These are phyloP conservation scores for Ustilago vetiveriae DNA, from an alignment of 1,284 basidiomycete genomes.

Conservation along the genomic window DNA sequence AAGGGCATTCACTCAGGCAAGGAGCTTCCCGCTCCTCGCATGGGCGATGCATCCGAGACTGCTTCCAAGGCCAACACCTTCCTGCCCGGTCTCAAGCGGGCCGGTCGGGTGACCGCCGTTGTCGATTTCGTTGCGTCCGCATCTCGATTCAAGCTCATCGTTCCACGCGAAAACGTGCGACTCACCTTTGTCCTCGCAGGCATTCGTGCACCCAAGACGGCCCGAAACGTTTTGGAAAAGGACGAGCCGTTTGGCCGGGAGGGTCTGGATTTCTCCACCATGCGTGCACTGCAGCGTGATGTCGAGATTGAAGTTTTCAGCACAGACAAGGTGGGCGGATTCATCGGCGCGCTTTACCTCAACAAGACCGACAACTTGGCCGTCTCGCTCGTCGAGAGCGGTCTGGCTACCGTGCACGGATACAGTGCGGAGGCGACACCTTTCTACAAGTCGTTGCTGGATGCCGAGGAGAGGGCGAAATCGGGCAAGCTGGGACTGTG, in stretches of 20 bases:
- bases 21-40: slow-evolving; percentile 74
- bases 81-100: slow-evolving; percentile 88
- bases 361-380: slow-evolving; percentile 81
- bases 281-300: slow-evolving; percentile 89
- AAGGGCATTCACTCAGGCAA: slow-evolving; percentile 93
- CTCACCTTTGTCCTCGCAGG: slow-evolving; percentile 65
- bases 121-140: slow-evolving; percentile 86
- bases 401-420: slow-evolving; percentile 81
- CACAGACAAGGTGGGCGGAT: slow-evolving; percentile 93
- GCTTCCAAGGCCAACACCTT: slow-evolving; percentile 70
- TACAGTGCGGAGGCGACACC: slow-evolving; percentile 85
- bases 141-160: slow-evolving; percentile 56
- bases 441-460: slow-evolving; percentile 80
- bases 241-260: slow-evolving; percentile 88
- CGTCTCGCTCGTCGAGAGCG: slow-evolving; percentile 82
- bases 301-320: slow-evolving; percentile 90
- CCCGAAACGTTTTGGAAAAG: slow-evolving; percentile 79
- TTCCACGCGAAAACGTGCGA: slow-evolving; percentile 56
- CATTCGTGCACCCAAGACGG: slow-evolving; percentile 68
- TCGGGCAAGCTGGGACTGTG: slow-evolving; percentile 80
- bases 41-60: slow-evolving; percentile 82
- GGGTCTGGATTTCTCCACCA: slow-evolving; percentile 81
- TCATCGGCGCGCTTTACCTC: slow-evolving; percentile 86
- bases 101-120: slow-evolving; percentile 81
- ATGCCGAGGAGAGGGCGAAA: slow-evolving; percentile 75